Conservation (phyloP, 2,329 filamentous ascomycete species). For the Cercospora janseana region DNA sequence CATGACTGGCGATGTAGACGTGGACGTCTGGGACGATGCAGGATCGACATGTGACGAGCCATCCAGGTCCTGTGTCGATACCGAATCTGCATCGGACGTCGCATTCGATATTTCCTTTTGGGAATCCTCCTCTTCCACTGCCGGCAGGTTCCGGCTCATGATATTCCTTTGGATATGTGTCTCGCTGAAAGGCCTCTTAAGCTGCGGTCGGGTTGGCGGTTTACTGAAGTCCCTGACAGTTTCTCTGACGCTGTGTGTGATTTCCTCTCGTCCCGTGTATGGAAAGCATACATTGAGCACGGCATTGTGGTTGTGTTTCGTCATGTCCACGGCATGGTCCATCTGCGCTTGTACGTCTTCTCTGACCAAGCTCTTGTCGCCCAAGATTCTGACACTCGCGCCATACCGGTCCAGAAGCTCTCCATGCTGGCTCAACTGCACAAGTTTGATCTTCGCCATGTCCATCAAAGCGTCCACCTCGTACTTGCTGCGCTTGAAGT, state of each 20-base stretch:
- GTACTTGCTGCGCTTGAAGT: constrained; percentile 94
- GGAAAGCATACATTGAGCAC: constrained; percentile 95
- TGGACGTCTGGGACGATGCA: constrained; percentile 40
- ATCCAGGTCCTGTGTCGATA: constrained; percentile 33
- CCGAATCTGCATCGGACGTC: constrained; percentile 28
- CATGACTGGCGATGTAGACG: constrained; percentile 42
- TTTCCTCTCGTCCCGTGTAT: constrained; percentile 93
- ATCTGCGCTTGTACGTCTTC: constrained; percentile 86
- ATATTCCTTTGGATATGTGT: constrained; percentile 85
- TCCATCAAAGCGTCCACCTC: constrained; percentile 97
- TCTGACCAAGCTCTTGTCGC: constrained; percentile 78
- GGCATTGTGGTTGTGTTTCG: constrained; percentile 74
- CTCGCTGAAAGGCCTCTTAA: constrained; percentile 74
- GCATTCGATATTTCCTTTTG: constrained; percentile 14
- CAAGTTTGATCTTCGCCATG: constrained; percentile 91
- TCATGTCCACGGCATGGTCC: constrained; percentile 80
- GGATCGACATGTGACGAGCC: constrained; percentile 38
- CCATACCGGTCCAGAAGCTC: constrained; percentile 91
- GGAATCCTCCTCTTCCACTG: constrained; percentile 39
- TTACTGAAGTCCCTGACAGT: constrained; percentile 85
- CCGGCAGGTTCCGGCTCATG: constrained; percentile 49
- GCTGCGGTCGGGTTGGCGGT: constrained; percentile 46
- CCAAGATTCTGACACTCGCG: constrained; percentile 79
- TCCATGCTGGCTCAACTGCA: constrained; percentile 87
- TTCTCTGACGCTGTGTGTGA: constrained; percentile 81